Percentiles rank a stretch among this genome's conserved stretches.
These are phyloP conservation scores for Penicillium expansum DNA, from an alignment of 2,329 filamentous ascomycete species.

Conservation along the genomic window DNA sequence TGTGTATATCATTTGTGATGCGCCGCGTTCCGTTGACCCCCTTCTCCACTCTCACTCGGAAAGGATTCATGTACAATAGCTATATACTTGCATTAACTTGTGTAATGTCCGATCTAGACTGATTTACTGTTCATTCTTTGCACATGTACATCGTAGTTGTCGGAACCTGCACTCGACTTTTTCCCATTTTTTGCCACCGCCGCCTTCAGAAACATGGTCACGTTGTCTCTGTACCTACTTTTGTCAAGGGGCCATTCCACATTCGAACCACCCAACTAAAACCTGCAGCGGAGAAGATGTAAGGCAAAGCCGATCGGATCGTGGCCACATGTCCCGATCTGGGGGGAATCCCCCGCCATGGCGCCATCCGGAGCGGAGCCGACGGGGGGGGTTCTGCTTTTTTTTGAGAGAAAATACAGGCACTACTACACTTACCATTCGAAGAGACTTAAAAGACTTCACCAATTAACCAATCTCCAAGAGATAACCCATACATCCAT, in stretches of 20 bases:
- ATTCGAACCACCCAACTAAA: not conserved
- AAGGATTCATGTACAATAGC: slow-evolving; percentile 26
- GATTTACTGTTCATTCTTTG: not conserved
- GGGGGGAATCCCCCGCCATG: slow-evolving; percentile 19
- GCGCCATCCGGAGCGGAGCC: slow-evolving; percentile 27
- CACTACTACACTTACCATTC: not conserved
- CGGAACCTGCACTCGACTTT: not conserved
- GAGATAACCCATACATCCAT: not conserved
- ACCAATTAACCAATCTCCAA: not conserved
- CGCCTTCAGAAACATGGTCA: slow-evolving; percentile 4
- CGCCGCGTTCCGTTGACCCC: slow-evolving; percentile 9
- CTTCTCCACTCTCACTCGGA: slow-evolving; percentile 27
- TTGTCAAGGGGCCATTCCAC: not conserved
- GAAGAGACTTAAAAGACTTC: not conserved
- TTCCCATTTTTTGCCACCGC: slow-evolving; percentile 21
- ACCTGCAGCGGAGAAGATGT: not conserved
- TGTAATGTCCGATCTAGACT: slow-evolving; percentile 11
- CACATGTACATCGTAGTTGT: not conserved
- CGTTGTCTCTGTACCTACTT: not conserved
- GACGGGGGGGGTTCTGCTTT: not conserved
- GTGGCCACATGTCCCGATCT: slow-evolving; percentile 4
- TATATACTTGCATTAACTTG: slow-evolving; percentile 24
- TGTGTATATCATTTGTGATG: slow-evolving; percentile 24
- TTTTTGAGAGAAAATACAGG: not conserved
- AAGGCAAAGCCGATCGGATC: not conserved